Evolutionary conservation across 1,284 basidiomycete genomes (phyloP).

Genomic region (Austroboletus novae-zelandiae): DNA sequence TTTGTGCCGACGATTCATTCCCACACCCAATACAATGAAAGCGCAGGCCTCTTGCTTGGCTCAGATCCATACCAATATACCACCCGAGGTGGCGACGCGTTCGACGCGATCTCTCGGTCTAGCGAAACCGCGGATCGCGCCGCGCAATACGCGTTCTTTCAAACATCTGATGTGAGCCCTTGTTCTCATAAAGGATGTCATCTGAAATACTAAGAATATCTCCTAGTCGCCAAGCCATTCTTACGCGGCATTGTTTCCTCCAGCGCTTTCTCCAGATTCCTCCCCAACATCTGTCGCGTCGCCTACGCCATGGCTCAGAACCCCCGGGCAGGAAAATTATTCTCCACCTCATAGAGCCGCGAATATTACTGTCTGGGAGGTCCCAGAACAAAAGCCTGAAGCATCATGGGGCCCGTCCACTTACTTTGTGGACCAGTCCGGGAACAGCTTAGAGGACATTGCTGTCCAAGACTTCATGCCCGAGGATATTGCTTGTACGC

Average conservation of each 20-base stretch:
- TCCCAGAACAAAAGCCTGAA: not conserved
- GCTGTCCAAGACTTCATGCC: constrained; percentile 8
- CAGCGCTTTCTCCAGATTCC: constrained; percentile 26
- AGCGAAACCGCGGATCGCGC: not conserved
- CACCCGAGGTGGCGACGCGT: not conserved
- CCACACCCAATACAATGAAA: not conserved
- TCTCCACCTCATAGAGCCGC: not conserved
- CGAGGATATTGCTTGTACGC: constrained; percentile 23
- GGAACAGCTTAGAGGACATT: constrained; percentile 21
- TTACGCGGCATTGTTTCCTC: constrained; percentile 8
- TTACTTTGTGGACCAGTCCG: constrained; percentile 18
- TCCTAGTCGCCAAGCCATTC: not conserved
- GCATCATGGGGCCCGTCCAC: not conserved
- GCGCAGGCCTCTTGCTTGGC: constrained; percentile 15
- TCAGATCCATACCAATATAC: not conserved
- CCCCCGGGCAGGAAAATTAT: constrained; percentile 9
- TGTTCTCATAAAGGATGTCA: no score
- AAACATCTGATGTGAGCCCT: constrained; percentile 11
- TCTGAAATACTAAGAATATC: not conserved
- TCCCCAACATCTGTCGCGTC: constrained; percentile 26
- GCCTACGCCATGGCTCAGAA: constrained; percentile 23
- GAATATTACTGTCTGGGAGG: constrained; percentile 1
- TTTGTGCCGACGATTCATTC: not conserved
- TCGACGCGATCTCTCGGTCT: not conserved
- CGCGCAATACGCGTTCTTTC: not conserved